Conservation (phyloP, 192 early-diverging fungal genomes). For the Haplosporangium gracile region DNA sequence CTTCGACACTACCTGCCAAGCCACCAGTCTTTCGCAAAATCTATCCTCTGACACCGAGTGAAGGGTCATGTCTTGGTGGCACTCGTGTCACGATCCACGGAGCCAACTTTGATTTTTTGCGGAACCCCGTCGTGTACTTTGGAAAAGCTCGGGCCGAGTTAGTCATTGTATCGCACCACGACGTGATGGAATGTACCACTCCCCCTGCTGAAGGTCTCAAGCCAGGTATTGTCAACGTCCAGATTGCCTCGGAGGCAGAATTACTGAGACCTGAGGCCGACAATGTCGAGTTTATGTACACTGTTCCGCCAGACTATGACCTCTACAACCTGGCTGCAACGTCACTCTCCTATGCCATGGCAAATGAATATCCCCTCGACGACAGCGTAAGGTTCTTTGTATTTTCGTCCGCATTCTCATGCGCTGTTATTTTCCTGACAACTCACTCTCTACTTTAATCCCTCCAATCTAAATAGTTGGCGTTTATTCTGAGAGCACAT, state of each 20-base stretch:
- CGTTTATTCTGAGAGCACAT: conserved; percentile 38
- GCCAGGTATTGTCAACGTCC: conserved; percentile 45
- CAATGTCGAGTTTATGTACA: conserved; percentile 50
- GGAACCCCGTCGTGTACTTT: conserved; percentile 47
- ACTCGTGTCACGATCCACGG: conserved; percentile 48
- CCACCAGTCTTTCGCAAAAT: conserved; percentile 41
- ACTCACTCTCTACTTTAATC: neutral
- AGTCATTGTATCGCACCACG: conserved; percentile 44
- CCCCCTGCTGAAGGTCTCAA: conserved; percentile 42
- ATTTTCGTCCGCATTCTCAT: neutral
- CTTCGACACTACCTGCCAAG: neutral
- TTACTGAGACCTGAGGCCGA: conserved; percentile 17
- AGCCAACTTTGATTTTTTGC: conserved; percentile 40
- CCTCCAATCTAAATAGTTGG: conserved; percentile 4
- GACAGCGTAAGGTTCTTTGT: conserved; percentile 23
- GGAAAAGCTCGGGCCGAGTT: conserved; percentile 40
- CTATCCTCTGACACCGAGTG: conserved; percentile 44
- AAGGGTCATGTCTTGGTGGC: conserved; percentile 45
- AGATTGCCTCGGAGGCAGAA: conserved; percentile 22
- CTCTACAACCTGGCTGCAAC: conserved; percentile 42
- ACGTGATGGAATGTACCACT: conserved; percentile 54
- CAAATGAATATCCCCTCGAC: conserved; percentile 40
- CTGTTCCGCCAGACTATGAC: conserved; percentile 42
- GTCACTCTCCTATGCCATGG: conserved; percentile 45
- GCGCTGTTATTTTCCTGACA: neutral